Base-by-base conservation (phyloP, 2,329 filamentous ascomycete species). In the Myriosclerotinia curreyana region DNA sequence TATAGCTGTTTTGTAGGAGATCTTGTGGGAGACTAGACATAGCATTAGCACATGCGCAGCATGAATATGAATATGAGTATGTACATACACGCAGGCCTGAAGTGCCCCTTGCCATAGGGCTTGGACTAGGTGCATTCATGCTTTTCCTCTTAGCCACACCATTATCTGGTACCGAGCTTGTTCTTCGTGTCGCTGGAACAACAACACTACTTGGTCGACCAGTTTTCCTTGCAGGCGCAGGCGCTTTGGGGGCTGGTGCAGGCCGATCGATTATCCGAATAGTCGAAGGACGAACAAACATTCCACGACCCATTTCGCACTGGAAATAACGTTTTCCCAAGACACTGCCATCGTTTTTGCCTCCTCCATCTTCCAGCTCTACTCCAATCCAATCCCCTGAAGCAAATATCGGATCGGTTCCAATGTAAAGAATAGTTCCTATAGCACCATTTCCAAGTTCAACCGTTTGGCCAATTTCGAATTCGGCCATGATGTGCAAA, bases 271-370 rank as follows among this genome's bases (percentile, higher is more conserved):
- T 76, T 68, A 87, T 79, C 15, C 82, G 83, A 58, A 95, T 81
- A 65, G 88, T 88, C 62, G 83, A 79, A 38, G 91, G 87, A 67
- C 91, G 85, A 63, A 97, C 84, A 73, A 99, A 98, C 86, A 99
- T 95, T 74, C 87, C 87, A 68, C 81, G 81, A 49, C 81, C 91
- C 85, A 83, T 88, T 77, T 74, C 83, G 77, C 94, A 98, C 58
- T 93, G 86, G 71, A 96, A 98, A 75, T 98, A 98, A 25, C 91
- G 82, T 74, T 91, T 85, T 67, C 92, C 93, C 76, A 94, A 86
- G 54, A 98, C 91, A 63, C 90, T 89, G 69, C 94, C 94, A 81
- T 98, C 92, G 72, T 98, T 98, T 80, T 98, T 98, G 40, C 95
- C 94, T 25, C 83, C 85, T 61, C 87, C 81, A 54, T 91, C 89